phyloP scores from a whole-genome alignment of 176 grass and related monocot species.

The Bromus sterilis region DNA sequence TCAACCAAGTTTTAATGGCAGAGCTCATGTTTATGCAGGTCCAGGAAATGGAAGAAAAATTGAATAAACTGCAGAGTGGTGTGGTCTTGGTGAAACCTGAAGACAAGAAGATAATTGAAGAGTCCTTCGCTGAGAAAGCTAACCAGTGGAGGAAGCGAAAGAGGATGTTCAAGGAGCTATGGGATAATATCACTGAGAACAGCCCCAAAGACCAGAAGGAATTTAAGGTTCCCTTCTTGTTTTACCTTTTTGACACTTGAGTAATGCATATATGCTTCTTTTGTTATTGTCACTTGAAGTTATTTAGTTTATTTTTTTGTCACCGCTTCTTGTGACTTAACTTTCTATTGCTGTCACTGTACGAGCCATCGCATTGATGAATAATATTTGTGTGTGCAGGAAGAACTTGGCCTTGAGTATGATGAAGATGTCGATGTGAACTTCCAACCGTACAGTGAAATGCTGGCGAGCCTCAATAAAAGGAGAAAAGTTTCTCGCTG shows the following conservation, averaged over 20 bases:
- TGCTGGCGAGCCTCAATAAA: conserved; percentile 49
- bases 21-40: conserved; percentile 31
- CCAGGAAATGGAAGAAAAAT: conserved; percentile 80
- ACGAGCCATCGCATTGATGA: not conserved
- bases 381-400: conserved; percentile 39
- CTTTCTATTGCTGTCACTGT: not conserved
- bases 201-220: conserved; percentile 88
- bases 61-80: conserved; percentile 64
- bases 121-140: conserved; percentile 66
- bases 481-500: conserved; percentile 51
- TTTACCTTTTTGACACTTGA: not conserved
- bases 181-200: conserved; percentile 96
- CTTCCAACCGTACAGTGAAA: conserved; percentile 59
- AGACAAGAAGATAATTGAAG: conserved; percentile 85
- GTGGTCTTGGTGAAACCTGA: conserved; percentile 86
- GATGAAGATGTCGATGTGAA: conserved; percentile 83
- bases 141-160: conserved; percentile 90
- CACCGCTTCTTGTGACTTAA: not conserved
- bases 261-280: not conserved
- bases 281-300: not conserved
- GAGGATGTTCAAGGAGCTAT: conserved; percentile 95
- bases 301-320: not conserved
- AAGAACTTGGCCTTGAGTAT: conserved; percentile 95
- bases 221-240: conserved; percentile 58
- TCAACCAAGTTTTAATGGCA: not conserved